Base-by-base conservation (phyloP, 164 flowering plant genomes). In the Protea cynaroides region DNA sequence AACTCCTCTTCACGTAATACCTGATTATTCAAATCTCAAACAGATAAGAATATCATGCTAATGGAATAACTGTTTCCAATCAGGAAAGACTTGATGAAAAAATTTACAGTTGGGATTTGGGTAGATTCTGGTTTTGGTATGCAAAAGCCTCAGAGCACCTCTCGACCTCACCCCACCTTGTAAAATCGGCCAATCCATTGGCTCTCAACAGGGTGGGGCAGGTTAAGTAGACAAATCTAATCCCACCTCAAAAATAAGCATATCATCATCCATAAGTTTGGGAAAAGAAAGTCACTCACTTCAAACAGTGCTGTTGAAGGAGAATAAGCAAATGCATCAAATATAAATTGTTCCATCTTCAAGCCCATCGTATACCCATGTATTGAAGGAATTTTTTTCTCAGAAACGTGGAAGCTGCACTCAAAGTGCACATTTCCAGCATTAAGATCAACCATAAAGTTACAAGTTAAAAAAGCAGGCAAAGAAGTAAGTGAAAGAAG, bases 231-330 rank as follows among this genome's bases (percentile, higher is more conserved):
- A 29, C 34, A 29, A 29, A 29, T 29, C 34, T 29, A 5, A 29
- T 2, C 34, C 34, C 34, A 29, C 4, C 34, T 5, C 34, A 29
- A 2, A 2, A 29, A 3, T 29, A 29, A 29, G 34, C 34, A 3
- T 29, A 29, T 29, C 34, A 29, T 29, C 34, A 29, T 29, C 5
- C 5, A 5, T 29, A 29, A 29, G 34, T 29, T 29, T 29, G 34
- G 34, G 4, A 29, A 10, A 44, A 22, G 29, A 47, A 24, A 56
- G 51, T 37, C 19, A 55, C 25, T 64, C 63, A 89, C 98, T 97
- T 94, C 98, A 72, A 82, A 94, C 65, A 94, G 93, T 46, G 95
- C 90, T 40, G 96, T 87, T 22, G 92, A 81, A 59, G 97, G 92
- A 60, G 96, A 83, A 77, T 91, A 94, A 34, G 91, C 69, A 75